Base-by-base conservation (phyloP, 148 eudicot species). In the Hydrangea macrophylla region DNA sequence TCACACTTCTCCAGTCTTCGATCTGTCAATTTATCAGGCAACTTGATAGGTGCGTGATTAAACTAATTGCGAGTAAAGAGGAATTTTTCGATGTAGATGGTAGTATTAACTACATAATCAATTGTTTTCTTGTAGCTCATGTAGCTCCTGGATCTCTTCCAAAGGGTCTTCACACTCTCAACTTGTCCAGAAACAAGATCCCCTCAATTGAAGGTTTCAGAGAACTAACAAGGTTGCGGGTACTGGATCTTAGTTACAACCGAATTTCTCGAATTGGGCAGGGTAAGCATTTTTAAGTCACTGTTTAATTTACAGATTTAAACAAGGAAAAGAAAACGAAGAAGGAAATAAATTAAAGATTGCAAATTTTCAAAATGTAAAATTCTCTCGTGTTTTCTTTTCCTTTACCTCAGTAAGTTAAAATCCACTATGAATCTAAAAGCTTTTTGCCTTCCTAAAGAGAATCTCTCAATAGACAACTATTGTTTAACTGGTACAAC, bases 211-310 rank as follows among this genome's bases (percentile, higher is more conserved):
- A 85, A 80, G 98, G 98, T 28, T 82, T 90, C 24, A 86, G 88
- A 74, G 98, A 94, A 68, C 68, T 88, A 67, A 81, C 88, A 60
- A 79, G 92, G 60, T 44, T 94, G 81, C 84, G 98, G 42, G 81
- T 85, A 17, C 87, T 94, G 62, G 84, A 90, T 80, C 85, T 94
- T 26, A 90, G 97, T 68, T 88, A 90, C 88, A 90, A 94, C 71
- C 78, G 76, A 50, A 88, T 94, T 56, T 77, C 92, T 28, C 87
- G 96, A 42, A 84, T 88, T 67, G 98, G 97, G 25, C 98, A 90
- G 57, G 98, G 98, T 90, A 82, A 70, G 48, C n/a, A 23, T 26
- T 67, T 57, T 39, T 31, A 5, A 33, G 10, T 35, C 66, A 18
- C 5, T 20, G 22, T 22, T 24, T 2, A n/a, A n/a, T n/a, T n/a